Conservation (phyloP, 2,329 filamentous ascomycete species). For the Hortaea werneckii region DNA sequence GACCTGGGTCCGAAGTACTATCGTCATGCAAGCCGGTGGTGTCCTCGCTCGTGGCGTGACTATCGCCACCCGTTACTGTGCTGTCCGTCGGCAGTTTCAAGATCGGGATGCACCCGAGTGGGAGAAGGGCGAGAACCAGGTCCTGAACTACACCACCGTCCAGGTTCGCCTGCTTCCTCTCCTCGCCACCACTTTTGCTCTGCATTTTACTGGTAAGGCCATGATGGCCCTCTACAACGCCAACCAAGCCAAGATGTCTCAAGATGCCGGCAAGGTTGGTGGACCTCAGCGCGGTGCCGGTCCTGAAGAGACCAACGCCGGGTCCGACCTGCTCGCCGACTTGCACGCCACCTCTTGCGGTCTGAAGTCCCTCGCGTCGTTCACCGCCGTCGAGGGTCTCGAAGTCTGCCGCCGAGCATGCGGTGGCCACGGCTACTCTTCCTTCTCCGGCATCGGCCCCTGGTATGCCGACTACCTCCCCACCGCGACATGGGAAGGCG, state of each 20-base stretch:
- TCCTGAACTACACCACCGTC: slow-evolving; percentile 74
- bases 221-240: slow-evolving; percentile 67
- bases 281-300: slow-evolving; percentile 46
- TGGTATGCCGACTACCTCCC: slow-evolving; percentile 70
- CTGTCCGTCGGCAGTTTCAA: slow-evolving; percentile 68
- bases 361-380: slow-evolving; percentile 62
- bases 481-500: slow-evolving; percentile 63
- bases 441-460: slow-evolving; percentile 63
- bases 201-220: slow-evolving; percentile 66
- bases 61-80: slow-evolving; percentile 64
- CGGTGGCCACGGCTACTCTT: slow-evolving; percentile 67
- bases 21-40: slow-evolving; percentile 62
- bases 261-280: slow-evolving; percentile 32
- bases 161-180: slow-evolving; percentile 63
- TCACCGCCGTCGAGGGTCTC: slow-evolving; percentile 62
- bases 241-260: slow-evolving; percentile 56
- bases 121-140: slow-evolving; percentile 57
- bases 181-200: slow-evolving; percentile 63
- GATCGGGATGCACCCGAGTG: slow-evolving; percentile 55
- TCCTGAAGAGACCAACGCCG: slow-evolving; percentile 56
- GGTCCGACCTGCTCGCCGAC: slow-evolving; percentile 60
- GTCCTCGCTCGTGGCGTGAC: slow-evolving; percentile 66
- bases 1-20: slow-evolving; percentile 64
- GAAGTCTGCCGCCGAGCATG: slow-evolving; percentile 66
- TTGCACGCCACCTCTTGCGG: slow-evolving; percentile 69